Conservation (phyloP, 495 filamentous ascomycete genomes). For the Podospora pseudoanserina region DNA sequence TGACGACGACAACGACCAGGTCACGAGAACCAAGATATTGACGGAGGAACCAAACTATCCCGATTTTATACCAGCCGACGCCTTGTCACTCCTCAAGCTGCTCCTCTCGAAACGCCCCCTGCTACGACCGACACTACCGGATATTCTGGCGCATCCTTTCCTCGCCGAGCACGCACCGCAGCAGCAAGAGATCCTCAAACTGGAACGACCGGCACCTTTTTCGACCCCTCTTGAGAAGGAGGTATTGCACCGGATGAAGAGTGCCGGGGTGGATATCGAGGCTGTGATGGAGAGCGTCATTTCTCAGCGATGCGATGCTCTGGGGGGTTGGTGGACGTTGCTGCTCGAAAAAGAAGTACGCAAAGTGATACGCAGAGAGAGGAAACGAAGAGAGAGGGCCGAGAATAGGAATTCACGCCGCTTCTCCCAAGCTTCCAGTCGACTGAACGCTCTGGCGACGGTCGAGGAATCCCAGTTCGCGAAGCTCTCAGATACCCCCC, state of each 20-base stretch:
- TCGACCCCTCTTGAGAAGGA: slow-evolving; percentile 86
- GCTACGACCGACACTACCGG: slow-evolving; percentile 76
- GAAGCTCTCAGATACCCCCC: slow-evolving; percentile 43
- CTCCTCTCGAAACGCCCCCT: slow-evolving; percentile 87
- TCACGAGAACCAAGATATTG: slow-evolving; percentile 82
- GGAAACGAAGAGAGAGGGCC: slow-evolving; percentile 74
- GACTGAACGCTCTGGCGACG: slow-evolving; percentile 72
- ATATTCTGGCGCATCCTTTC: slow-evolving; percentile 86
- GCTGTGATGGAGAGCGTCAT: slow-evolving; percentile 91
- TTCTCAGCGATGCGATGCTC: slow-evolving; percentile 77
- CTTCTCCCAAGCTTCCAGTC: slow-evolving; percentile 79
- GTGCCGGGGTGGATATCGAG: slow-evolving; percentile 92
- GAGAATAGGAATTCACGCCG: slow-evolving; percentile 78
- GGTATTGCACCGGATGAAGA: slow-evolving; percentile 87
- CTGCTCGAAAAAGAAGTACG: slow-evolving; percentile 94
- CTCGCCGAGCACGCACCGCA: slow-evolving; percentile 82
- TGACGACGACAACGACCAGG: slow-evolving; percentile 86
- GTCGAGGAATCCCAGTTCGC: slow-evolving; percentile 62
- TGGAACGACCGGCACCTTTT: slow-evolving; percentile 80
- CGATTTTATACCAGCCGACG: slow-evolving; percentile 71
- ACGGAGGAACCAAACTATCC: slow-evolving; percentile 80
- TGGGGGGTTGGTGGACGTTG: slow-evolving; percentile 96
- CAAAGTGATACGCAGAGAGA: slow-evolving; percentile 78
- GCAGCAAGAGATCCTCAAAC: slow-evolving; percentile 85
- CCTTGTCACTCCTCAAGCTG: slow-evolving; percentile 66